These are phyloP conservation scores for Betula pendula DNA, from an alignment of 306 rosid genomes.

Conservation along the genomic window DNA sequence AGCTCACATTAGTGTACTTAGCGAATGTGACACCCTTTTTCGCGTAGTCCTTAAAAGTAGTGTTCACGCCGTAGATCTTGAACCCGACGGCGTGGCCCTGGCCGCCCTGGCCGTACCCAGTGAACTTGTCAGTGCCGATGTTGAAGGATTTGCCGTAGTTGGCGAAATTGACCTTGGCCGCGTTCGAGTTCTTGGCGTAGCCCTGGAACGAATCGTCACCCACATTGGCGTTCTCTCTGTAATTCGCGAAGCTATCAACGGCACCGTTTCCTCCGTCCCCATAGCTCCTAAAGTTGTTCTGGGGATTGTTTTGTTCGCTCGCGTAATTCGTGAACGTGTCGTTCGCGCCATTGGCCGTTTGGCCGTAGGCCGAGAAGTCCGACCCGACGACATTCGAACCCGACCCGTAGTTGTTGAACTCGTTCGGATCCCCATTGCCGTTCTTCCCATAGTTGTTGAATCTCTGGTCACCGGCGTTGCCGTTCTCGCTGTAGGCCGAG, in stretches of 20 bases:
- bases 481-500: slow-evolving; percentile 62
- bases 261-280: slow-evolving; percentile 74
- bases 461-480: slow-evolving; percentile 75
- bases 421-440: slow-evolving; percentile 64
- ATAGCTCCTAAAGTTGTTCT: slow-evolving; percentile 63
- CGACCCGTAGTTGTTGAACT: slow-evolving; percentile 63
- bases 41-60: slow-evolving; percentile 76
- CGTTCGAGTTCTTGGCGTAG: slow-evolving; percentile 62
- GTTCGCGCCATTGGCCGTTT: slow-evolving; percentile 45
- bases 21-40: slow-evolving; percentile 49
- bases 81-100: slow-evolving; percentile 47
- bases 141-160: slow-evolving; percentile 88
- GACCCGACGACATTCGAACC: slow-evolving; percentile 66
- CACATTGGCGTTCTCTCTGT: slow-evolving; percentile 77
- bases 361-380: slow-evolving; percentile 60
- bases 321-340: slow-evolving; percentile 72
- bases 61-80: slow-evolving; percentile 78
- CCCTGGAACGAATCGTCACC: slow-evolving; percentile 78
- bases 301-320: slow-evolving; percentile 63
- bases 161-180: slow-evolving; percentile 52
- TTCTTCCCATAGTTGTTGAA: slow-evolving; percentile 69
- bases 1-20: slow-evolving; percentile 53
- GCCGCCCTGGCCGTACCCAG: slow-evolving; percentile 58
- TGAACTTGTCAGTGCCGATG: slow-evolving; percentile 72
- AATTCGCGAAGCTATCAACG: slow-evolving; percentile 58